Conservation (phyloP, 2,329 filamentous ascomycete species). For the Apiospora aurea region DNA sequence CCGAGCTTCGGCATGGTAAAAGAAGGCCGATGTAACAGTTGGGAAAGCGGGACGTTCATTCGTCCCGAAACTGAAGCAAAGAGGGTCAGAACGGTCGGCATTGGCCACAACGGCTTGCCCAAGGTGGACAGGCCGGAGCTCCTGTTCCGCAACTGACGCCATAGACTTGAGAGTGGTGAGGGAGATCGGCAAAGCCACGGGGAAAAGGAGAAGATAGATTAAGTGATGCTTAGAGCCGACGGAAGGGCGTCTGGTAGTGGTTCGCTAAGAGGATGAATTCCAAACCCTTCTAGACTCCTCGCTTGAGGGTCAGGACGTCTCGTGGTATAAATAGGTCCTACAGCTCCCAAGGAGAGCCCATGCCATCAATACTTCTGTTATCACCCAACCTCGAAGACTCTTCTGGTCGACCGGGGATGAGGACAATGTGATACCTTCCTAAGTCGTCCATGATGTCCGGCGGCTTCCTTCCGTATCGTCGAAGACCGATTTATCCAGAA, state of each 20-base stretch:
- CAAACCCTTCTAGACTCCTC: neutral
- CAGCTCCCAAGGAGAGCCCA: neutral
- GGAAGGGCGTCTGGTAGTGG: neutral
- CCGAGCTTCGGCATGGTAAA: slow-evolving; percentile 28
- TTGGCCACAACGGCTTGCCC: neutral
- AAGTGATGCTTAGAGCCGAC: neutral
- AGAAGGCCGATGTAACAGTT: slow-evolving; percentile 31
- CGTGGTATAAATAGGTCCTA: slow-evolving; percentile 6
- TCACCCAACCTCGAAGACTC: neutral
- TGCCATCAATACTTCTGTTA: neutral
- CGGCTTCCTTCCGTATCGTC: slow-evolving; percentile 9
- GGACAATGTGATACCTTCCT: slow-evolving; percentile 14
- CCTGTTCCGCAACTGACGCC: slow-evolving; percentile 11
- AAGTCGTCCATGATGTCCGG: slow-evolving; percentile 16
- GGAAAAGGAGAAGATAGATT: slow-evolving; percentile 13
- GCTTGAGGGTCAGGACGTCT: slow-evolving; percentile 1
- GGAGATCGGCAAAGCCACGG: slow-evolving; percentile 14
- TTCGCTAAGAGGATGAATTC: slow-evolving; percentile 16
- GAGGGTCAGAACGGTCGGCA: slow-evolving; percentile 23
- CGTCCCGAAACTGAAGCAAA: slow-evolving; percentile 27
- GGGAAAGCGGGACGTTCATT: slow-evolving; percentile 22
- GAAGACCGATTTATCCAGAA: slow-evolving; percentile 3
- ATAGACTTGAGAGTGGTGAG: neutral
- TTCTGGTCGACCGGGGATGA: neutral
- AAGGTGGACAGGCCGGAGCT: slow-evolving; percentile 1